Conservation (phyloP, 768 basidiomycete species). For the Sarcodon aspratus region DNA sequence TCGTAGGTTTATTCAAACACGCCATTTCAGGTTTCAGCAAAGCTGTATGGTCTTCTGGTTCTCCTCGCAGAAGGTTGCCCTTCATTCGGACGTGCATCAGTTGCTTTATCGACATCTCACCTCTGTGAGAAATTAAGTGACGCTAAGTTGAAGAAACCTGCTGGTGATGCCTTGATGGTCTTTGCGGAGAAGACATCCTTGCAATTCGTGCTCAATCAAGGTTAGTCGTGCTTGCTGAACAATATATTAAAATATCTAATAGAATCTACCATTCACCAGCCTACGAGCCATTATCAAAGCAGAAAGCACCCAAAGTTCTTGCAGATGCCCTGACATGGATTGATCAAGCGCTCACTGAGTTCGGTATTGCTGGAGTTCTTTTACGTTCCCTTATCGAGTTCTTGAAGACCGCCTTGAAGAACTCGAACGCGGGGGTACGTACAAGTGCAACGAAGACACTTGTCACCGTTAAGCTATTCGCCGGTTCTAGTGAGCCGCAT, state of each 20-base stretch:
- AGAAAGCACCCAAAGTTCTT: constrained; percentile 95
- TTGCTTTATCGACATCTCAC: constrained; percentile 71
- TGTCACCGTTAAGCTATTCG: constrained; percentile 85
- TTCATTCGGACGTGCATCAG: constrained; percentile 76
- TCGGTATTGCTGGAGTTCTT: constrained; percentile 81
- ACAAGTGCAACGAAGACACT: constrained; percentile 89
- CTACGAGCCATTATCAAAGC: constrained; percentile 88
- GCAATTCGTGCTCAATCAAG: constrained; percentile 89
- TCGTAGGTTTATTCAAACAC: constrained; percentile 1
- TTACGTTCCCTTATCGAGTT: constrained; percentile 84
- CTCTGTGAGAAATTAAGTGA: constrained; percentile 93
- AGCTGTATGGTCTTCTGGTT: constrained; percentile 70
- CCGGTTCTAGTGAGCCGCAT: constrained; percentile 64
- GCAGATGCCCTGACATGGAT: constrained; percentile 89
- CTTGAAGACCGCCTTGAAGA: constrained; percentile 75
- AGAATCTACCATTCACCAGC: constrained; percentile 32
- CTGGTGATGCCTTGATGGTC: constrained; percentile 71
- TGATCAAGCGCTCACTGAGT: constrained; percentile 75
- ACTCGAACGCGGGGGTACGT: constrained; percentile 89
- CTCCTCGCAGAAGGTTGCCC: constrained; percentile 70
- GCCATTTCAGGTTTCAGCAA: constrained; percentile 66
- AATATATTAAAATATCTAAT: constrained; percentile 3
- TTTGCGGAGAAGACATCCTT: constrained; percentile 91
- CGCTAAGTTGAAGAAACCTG: constrained; percentile 92
- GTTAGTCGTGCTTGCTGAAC: constrained; percentile 29